Evolutionary conservation across 1,139 yeast species (phyloP).

Genomic region (Scheffersomyces segobiensis): DNA sequence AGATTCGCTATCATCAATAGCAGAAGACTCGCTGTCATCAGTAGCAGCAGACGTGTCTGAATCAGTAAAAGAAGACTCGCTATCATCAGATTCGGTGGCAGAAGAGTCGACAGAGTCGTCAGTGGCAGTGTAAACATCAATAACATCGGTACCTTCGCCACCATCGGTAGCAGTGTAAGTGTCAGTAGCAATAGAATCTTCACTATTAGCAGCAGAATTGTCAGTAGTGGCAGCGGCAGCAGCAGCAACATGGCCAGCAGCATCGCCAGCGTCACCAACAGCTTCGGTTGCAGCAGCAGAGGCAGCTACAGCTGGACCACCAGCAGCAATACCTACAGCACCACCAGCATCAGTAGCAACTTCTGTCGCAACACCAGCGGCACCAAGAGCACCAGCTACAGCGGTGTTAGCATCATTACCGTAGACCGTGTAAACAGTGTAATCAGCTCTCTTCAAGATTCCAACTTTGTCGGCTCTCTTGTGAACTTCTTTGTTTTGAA

Average conservation of each 20-base stretch:
- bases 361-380: not conserved
- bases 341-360: not conserved
- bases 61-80: constrained; percentile 3
- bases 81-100: constrained; percentile 7
- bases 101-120: constrained; percentile 17
- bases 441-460: not conserved
- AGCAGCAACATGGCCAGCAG: not conserved
- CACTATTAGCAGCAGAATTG: constrained; percentile 20
- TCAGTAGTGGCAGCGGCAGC: not conserved
- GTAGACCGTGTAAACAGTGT: not conserved
- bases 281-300: not conserved
- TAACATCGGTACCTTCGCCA: constrained; percentile 30
- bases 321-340: not conserved
- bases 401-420: not conserved
- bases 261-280: not conserved
- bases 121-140: constrained; percentile 14
- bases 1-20: constrained; percentile 1
- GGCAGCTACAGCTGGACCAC: not conserved
- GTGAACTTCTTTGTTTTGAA: not conserved
- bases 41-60: constrained; percentile 11
- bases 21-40: constrained; percentile 8
- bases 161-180: constrained; percentile 36
- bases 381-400: not conserved
- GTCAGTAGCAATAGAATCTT: constrained; percentile 16
- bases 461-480: not conserved